These are phyloP conservation scores for Arthrobotrys entomopaga DNA, from an alignment of 2,329 filamentous ascomycete species.

Conservation along the genomic window DNA sequence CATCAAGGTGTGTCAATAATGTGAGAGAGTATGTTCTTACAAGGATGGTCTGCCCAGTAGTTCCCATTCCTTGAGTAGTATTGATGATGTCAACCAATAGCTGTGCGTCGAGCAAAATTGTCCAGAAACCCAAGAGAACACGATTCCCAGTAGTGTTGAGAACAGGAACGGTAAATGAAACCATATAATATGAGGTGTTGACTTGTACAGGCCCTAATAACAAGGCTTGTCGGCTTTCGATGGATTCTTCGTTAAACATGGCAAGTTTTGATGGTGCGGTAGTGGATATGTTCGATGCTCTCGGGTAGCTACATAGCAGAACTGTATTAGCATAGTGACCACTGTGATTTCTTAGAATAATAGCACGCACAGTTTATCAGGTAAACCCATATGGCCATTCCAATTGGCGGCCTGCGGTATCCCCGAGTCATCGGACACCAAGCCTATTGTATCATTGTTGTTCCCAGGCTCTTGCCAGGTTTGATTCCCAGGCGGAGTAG, in stretches of 20 bases:
- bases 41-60: constrained; percentile 58
- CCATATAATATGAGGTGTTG: constrained; percentile 77
- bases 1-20: constrained; percentile 44
- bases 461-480: constrained; percentile 30
- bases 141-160: constrained; percentile 69
- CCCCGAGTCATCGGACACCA: constrained; percentile 34
- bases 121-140: constrained; percentile 42
- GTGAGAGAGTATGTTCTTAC: constrained; percentile 30
- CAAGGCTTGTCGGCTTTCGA: constrained; percentile 68
- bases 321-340: not conserved
- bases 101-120: constrained; percentile 46
- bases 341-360: not conserved
- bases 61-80: constrained; percentile 57
- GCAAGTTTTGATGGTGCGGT: constrained; percentile 32
- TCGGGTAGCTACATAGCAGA: constrained; percentile 25
- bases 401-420: constrained; percentile 46
- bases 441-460: constrained; percentile 26
- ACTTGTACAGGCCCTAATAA: constrained; percentile 79
- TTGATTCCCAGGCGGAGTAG: constrained; percentile 29
- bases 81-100: constrained; percentile 57
- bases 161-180: constrained; percentile 84
- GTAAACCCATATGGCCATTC: constrained; percentile 45
- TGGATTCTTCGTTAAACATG: constrained; percentile 59
- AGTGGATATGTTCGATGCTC: constrained; percentile 34
- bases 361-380: constrained; percentile 29